Percentiles rank a stretch among this genome's conserved stretches.
These are phyloP conservation scores for Colletotrichum tofieldiae DNA, from an alignment of 2,329 filamentous ascomycete species.

Conservation along the genomic window DNA sequence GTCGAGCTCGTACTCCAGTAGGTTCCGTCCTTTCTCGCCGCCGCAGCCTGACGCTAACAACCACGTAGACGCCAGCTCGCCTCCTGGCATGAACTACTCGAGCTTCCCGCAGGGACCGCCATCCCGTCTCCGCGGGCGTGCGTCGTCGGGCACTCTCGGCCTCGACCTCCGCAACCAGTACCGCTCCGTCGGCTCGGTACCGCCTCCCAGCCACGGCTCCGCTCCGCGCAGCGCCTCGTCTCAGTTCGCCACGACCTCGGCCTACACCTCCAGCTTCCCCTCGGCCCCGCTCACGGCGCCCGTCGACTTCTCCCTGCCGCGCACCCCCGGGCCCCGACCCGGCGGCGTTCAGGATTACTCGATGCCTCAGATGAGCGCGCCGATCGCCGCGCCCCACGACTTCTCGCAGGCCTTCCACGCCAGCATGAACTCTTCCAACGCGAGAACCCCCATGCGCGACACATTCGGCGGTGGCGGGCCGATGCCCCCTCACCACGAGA, in stretches of 20 bases:
- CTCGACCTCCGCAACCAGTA: slow-evolving; percentile 64
- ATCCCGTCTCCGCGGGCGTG: slow-evolving; percentile 63
- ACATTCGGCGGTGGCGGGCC: slow-evolving; percentile 56
- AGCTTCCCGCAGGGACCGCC: slow-evolving; percentile 62
- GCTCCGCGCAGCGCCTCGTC: slow-evolving; percentile 50
- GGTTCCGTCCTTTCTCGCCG: slow-evolving; percentile 44
- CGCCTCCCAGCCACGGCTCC: slow-evolving; percentile 49
- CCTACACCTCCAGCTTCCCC: slow-evolving; percentile 66
- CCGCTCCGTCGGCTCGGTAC: slow-evolving; percentile 54
- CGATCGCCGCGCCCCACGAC: slow-evolving; percentile 67
- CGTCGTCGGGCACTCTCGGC: slow-evolving; percentile 63
- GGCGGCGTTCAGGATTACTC: slow-evolving; percentile 62
- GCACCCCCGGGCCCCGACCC: slow-evolving; percentile 57
- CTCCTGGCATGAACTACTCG: slow-evolving; percentile 66
- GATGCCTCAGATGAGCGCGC: slow-evolving; percentile 69
- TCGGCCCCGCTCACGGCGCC: slow-evolving; percentile 70
- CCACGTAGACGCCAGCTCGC: slow-evolving; percentile 62
- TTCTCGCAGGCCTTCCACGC: slow-evolving; percentile 66
- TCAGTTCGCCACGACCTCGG: slow-evolving; percentile 43
- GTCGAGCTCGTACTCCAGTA: slow-evolving; percentile 67
- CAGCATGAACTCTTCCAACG: slow-evolving; percentile 52
- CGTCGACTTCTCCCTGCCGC: slow-evolving; percentile 66
- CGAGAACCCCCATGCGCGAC: slow-evolving; percentile 63
- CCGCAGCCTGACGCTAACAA: slow-evolving; percentile 43
- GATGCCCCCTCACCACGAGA: slow-evolving; percentile 40